Evolutionary conservation across 1,284 basidiomycete species (phyloP), one percentile per base, ranked within the genome.

Genomic region (Malassezia vespertilionis): DNA sequence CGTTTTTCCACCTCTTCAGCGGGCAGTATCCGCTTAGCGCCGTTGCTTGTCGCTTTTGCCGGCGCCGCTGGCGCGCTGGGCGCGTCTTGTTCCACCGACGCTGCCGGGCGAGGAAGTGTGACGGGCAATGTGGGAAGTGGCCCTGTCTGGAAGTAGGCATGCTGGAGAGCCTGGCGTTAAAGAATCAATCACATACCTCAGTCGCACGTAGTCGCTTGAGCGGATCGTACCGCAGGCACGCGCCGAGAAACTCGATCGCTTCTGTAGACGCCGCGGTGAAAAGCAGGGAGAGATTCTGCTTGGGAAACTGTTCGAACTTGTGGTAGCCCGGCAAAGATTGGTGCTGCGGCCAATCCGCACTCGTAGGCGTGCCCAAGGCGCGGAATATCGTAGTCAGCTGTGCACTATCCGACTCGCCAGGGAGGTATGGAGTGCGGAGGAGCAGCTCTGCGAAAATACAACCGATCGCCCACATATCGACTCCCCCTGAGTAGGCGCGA

Each of bases 381-480:
- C 84, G 82, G 70, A 93, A 96, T 51, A 83, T 95, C 23, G 84
- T 88, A 63, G 87, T 90, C 21, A 99, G 74, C 71, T 97, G 93
- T 65, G 95, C 90, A 76, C 95, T 83, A 67, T 97, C 93, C 42
- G 80, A 85, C 60, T 96, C 89, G 10, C 88, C 89, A 1, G 88
- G 82, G 24, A 95, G 77, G 65, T 90, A 93, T 1, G 89, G 89
- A 26, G 82, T 86, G n/a, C 89, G 80, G 32, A 95, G 76, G 84
- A 93, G 89, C 32, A 95, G 76, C 69, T 95, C 89, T 1, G 88
- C 88, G 69, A 95, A 91, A 58, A 95, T 95, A 63, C 87, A 90
- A 0, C 89, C 89, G 4, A 91, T 83, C 15, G 86, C 87, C 89
- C 89, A 95, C 42, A 88, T 81, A 66, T 95, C 89, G 45, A 91